Evolutionary conservation across 2,329 filamentous ascomycete species (phyloP), one percentile per base, ranked within the genome.

Genomic region (Metarhizium sp.): DNA sequence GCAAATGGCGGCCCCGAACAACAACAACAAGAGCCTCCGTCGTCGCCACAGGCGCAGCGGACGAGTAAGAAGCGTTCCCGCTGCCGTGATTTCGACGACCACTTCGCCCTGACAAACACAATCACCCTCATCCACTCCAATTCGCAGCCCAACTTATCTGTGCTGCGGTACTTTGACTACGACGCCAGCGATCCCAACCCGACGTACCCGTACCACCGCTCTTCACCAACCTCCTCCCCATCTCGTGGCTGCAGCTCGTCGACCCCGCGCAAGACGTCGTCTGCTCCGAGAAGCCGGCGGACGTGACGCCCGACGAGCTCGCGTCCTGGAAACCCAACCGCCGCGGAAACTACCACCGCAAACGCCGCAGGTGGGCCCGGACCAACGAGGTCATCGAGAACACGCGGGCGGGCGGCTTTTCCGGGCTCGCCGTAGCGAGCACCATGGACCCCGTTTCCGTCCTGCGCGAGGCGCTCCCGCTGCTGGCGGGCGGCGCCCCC

Each of bases 231-330:
- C 82, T 99, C 52, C 86, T 92, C 64, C 83, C 87, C 5, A 76
- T 97, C 34, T 92, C 90, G 32, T 99, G 92, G 92, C 81, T 99
- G 2, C 92, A 97, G 71, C 82, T 99, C 5, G 74, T 96, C 16
- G 79, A 87, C 29, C 94, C 94, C 0, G 73, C 81, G 40, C 75
- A 83, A 34, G 94, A 97, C 69, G 78, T 81, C 1, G 82, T 87
- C 4, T 96, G 95, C 71, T 71, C 76, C 36, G 78, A 81, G 30
- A 80, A 86, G 53, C 87, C 90, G 0, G 76, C 82, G 0, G 67
- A 73, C 0, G 75, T 86, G 1, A 64, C 83, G 0, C 75, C 84
- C 0, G 80, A 84, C 16, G 78, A 80, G 29, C 75, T 97, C 2
- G 75, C 81, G 0, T 73, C 78, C 1, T 85, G 87, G 80, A 97